A percentile compares a stretch with the other conserved stretches of the same genome.
Conservation (phyloP, 2,329 filamentous ascomycete species). For the Gaeumannomyces sp. region DNA sequence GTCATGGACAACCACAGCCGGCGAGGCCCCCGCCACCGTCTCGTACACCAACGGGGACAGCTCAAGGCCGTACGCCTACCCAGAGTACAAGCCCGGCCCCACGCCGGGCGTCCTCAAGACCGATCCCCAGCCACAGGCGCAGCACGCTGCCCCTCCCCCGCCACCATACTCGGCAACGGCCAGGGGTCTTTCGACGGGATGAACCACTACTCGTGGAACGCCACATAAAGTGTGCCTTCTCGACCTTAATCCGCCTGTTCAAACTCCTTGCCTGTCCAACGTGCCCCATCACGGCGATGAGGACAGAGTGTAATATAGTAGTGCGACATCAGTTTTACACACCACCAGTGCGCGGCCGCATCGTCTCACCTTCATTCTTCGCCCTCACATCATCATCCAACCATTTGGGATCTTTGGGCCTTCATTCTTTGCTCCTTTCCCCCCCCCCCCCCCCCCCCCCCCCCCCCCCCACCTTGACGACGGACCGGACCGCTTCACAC, state of each 20-base stretch:
- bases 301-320: not conserved
- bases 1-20: constrained; percentile 46
- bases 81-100: constrained; percentile 37
- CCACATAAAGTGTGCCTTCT: constrained; percentile 25
- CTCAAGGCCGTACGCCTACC: constrained; percentile 41
- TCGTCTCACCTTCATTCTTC: not conserved
- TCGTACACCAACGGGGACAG: constrained; percentile 36
- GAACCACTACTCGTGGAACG: constrained; percentile 53
- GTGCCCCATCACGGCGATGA: not conserved
- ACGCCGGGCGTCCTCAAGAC: constrained; percentile 25
- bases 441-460: too few relatives aligned
- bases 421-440: not conserved
- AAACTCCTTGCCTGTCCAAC: not conserved
- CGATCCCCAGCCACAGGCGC: constrained; percentile 9
- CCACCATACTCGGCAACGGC: constrained; percentile 32
- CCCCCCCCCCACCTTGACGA: too few relatives aligned
- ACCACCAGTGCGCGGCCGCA: not conserved
- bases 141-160: constrained; percentile 25
- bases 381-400: too few relatives aligned
- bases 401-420: too few relatives aligned
- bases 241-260: not conserved
- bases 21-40: constrained; percentile 36
- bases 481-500: not conserved
- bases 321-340: not conserved
- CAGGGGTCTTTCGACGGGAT: constrained; percentile 41